Evolutionary conservation across 371 early-diverging fungal genomes (phyloP), one percentile per base, ranked within the genome.

Genomic region (Coemansia sp.): DNA sequence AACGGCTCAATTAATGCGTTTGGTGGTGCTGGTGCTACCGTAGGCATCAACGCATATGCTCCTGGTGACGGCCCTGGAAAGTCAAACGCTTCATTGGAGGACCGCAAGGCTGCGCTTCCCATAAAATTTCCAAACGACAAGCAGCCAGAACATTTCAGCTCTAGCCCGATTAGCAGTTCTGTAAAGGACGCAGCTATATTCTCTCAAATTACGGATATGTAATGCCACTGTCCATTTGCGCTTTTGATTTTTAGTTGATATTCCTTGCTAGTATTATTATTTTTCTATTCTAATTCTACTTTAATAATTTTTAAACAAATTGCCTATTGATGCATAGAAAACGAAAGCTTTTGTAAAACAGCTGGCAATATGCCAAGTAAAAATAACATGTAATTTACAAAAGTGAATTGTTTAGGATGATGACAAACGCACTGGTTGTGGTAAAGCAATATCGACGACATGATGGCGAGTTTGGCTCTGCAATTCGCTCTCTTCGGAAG

Each of bases 1-100:
- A 68, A 55, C 48, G 76, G 76, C 0, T 68, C 76, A 0, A 76
- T 76, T 26, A 76, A 73, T 54, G 76, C 76, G 29, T 76, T 76
- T 62, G 76, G 76, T 12, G 76, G 76, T 1, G 68, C 76, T 15
- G 76, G 76, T 1, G 58, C 64, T n/a, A 76, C 76, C 1, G 49
- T 76, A 0, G 76, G 76, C 3, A 68, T 76, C 36, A 76, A 72
- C 39, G 36, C 56, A 15, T 52, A 23, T 52, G 23, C 53, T 12
- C 53, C 53, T 12, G 24, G 53, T 12, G 53, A 52, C 13, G 53
- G 23, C 4, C 6, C 53, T 23, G 53, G 53, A 12, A 52, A 52
- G 4, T 2, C n/a, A 17, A 49, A 49, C n/a, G 49, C 49, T 19
- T 17, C 49, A 3, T 49, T 49, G 17, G 49, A 49, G 49, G 49